Evolutionary conservation across 352 stramenopile species (phyloP).

Genomic region (Globisporangium acanthophoron): DNA sequence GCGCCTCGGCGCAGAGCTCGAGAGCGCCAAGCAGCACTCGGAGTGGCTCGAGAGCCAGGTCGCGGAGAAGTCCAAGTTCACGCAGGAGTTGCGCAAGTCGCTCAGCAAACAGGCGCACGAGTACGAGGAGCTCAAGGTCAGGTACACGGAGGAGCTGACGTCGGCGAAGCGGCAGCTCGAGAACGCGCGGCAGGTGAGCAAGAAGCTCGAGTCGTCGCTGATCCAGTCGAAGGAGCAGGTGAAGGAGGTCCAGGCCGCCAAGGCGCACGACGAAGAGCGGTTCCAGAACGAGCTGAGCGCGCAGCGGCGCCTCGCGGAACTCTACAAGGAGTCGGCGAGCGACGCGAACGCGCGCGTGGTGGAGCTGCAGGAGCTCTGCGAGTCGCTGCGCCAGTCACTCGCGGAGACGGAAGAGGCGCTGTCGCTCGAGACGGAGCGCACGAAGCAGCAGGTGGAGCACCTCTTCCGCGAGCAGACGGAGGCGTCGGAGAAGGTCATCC

Average conservation of each 20-base stretch:
- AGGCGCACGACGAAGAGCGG: constrained; percentile 55
- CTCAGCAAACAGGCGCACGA: constrained; percentile 51
- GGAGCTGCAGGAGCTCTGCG: constrained; percentile 49
- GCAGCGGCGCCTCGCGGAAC: constrained; percentile 56
- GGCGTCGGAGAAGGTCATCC: constrained; percentile 49
- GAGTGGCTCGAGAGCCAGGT: constrained; percentile 68
- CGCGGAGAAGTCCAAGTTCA: constrained; percentile 53
- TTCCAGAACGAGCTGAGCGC: constrained; percentile 63
- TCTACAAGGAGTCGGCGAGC: constrained; percentile 68
- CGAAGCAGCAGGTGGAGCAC: constrained; percentile 62
- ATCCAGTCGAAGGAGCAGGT: constrained; percentile 65
- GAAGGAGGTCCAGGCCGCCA: constrained; percentile 56
- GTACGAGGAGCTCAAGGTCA: constrained; percentile 48
- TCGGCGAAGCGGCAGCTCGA: constrained; percentile 51
- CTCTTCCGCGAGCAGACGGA: constrained; percentile 67
- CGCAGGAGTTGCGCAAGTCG: constrained; percentile 55
- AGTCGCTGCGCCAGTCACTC: constrained; percentile 52
- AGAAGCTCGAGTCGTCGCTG: constrained; percentile 60
- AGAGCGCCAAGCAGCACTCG: constrained; percentile 44
- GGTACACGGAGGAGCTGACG: constrained; percentile 39
- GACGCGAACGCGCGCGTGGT: constrained; percentile 48
- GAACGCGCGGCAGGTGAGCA: constrained; percentile 44
- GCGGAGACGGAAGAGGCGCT: constrained; percentile 57
- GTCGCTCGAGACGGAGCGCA: constrained; percentile 54
- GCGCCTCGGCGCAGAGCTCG: constrained; percentile 50